Conservation (phyloP, 2,329 filamentous ascomycete genomes). For the Penicillium sp. region DNA sequence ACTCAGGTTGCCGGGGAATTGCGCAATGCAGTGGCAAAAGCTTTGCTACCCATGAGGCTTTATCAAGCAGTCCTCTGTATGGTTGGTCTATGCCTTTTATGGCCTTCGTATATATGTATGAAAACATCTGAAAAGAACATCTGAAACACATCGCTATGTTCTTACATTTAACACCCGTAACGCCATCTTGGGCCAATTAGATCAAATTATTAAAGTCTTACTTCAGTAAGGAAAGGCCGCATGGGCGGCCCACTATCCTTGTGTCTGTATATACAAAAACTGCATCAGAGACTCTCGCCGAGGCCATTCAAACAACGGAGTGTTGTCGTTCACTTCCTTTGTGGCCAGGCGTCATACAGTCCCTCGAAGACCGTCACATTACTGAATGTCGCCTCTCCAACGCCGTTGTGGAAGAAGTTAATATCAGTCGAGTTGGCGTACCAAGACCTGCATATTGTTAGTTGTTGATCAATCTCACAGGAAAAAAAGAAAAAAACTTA, state of each 20-base stretch:
- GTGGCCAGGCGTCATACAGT: constrained; percentile 23
- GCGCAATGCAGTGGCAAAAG: too few species aligned
- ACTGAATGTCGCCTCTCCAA: constrained; percentile 15
- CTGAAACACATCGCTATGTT: neutral
- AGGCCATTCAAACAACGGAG: neutral
- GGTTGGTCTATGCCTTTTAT: too few species aligned
- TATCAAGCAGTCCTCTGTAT: too few species aligned
- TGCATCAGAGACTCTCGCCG: too few species aligned
- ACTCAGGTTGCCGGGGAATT: too few species aligned
- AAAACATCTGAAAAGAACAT: neutral
- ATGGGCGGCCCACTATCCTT: neutral
- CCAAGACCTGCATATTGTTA: constrained; percentile 16
- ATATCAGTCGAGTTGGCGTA: constrained; percentile 22
- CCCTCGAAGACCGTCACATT: constrained; percentile 19
- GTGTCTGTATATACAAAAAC: neutral
- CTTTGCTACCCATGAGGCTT: too few species aligned
- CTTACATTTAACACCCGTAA: too few species aligned
- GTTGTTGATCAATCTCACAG: neutral
- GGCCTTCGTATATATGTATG: neutral
- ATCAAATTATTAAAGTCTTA: neutral
- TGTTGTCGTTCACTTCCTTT: neutral
- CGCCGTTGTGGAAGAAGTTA: constrained; percentile 20
- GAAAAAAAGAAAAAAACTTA: constrained; percentile 1
- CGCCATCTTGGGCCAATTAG: neutral
- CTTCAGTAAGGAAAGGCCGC: neutral